Percentiles rank a stretch among this genome's conserved stretches.
Conservation (phyloP, 192 early-diverging fungal genomes). For the Mortierella hygrophila region DNA sequence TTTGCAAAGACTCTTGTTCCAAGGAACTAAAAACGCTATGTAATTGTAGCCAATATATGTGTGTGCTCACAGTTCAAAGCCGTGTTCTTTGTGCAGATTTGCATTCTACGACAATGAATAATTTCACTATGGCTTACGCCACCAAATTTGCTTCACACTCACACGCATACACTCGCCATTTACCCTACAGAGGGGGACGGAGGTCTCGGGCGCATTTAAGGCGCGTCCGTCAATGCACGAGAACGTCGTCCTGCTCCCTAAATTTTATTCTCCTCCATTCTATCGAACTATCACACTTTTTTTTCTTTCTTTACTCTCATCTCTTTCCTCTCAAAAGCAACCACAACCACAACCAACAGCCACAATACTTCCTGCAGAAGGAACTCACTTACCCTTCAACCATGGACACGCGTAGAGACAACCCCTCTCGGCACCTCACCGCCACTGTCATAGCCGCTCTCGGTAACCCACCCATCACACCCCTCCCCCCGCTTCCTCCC, state of each 20-base stretch:
- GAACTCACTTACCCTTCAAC: neutral
- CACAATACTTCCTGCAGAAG: neutral
- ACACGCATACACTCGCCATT: too few species aligned
- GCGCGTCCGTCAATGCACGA: too few species aligned
- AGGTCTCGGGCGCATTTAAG: neutral
- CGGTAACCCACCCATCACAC: neutral
- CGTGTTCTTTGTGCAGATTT: too few species aligned
- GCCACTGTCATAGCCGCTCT: neutral
- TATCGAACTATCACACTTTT: neutral
- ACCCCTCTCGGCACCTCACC: neutral
- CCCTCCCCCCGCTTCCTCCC: too few species aligned
- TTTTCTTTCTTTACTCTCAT: slow-evolving; percentile 7
- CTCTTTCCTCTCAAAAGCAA: neutral
- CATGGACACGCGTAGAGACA: neutral
- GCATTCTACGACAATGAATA: too few species aligned
- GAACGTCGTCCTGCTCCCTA: too few species aligned
- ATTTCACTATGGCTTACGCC: neutral
- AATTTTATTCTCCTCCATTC: neutral
- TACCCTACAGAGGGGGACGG: neutral
- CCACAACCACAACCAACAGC: neutral
- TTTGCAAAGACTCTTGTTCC: neutral
- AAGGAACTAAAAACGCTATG: too few species aligned
- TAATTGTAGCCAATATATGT: too few species aligned
- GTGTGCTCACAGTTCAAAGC: too few species aligned
- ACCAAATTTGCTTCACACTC: neutral